Evolutionary conservation across 2,329 filamentous ascomycete genomes (phyloP).

Genomic region (Podosphaera leucotricha): DNA sequence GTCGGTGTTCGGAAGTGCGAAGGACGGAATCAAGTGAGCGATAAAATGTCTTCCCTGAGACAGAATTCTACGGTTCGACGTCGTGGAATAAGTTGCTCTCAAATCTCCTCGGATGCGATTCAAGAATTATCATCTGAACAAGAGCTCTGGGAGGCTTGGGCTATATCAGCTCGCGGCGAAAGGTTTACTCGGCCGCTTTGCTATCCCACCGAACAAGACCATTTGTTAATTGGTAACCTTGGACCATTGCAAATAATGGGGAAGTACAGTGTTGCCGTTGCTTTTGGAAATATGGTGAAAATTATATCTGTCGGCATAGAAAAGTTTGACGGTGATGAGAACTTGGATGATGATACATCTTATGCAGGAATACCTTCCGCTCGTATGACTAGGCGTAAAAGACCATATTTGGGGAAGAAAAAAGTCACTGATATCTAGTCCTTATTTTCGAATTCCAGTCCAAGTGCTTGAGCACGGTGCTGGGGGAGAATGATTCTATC

Average conservation of each 20-base stretch:
- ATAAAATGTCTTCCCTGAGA: background rate
- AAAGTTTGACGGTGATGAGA: constrained; percentile 25
- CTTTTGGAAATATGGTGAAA: constrained; percentile 50
- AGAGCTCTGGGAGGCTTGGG: constrained; percentile 29
- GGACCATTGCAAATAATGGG: constrained; percentile 43
- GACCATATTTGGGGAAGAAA: constrained; percentile 1
- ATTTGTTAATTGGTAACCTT: constrained; percentile 39
- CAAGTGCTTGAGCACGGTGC: background rate
- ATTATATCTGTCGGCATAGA: constrained; percentile 43
- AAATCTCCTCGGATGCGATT: background rate
- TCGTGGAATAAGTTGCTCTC: constrained; percentile 2
- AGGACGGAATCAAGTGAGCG: background rate
- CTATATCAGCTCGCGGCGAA: constrained; percentile 22
- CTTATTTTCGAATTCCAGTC: background rate
- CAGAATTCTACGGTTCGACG: constrained; percentile 9
- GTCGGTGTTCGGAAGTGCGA: constrained; percentile 31
- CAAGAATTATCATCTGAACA: constrained; percentile 4
- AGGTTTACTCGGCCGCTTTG: constrained; percentile 7
- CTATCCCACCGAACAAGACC: constrained; percentile 15
- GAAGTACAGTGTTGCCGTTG: constrained; percentile 40
- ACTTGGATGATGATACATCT: constrained; percentile 6
- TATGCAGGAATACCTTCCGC: constrained; percentile 10
- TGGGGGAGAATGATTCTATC: background rate
- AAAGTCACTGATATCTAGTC: background rate
- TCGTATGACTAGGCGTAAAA: constrained; percentile 6